phyloP scores from a whole-genome alignment of 805 yeast genomes.

The Debaryomyces prosopidis region DNA sequence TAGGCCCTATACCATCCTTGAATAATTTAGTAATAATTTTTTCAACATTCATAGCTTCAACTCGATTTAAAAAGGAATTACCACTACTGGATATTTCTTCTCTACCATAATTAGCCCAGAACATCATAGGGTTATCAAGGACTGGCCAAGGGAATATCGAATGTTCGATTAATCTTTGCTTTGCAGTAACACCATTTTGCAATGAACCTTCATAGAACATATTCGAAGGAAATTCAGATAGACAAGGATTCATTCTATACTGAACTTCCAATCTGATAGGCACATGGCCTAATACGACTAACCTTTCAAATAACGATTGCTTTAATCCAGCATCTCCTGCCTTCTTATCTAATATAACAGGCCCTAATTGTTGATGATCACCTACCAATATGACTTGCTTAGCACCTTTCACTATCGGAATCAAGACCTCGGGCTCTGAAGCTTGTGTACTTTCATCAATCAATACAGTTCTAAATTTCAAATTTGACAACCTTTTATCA shows the following conservation, averaged over 20 bases:
- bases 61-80: constrained; percentile 76
- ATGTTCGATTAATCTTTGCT: constrained; percentile 56
- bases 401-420: constrained; percentile 87
- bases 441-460: constrained; percentile 96
- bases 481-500: constrained; percentile 56
- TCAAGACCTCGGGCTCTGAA: constrained; percentile 86
- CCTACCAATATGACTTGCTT: constrained; percentile 89
- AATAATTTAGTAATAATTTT: constrained; percentile 71
- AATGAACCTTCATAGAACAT: constrained; percentile 91
- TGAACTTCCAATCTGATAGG: constrained; percentile 90
- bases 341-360: constrained; percentile 75
- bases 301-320: constrained; percentile 85
- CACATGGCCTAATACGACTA: constrained; percentile 75
- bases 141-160: constrained; percentile 91
- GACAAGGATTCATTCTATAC: constrained; percentile 90
- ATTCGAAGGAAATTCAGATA: constrained; percentile 85
- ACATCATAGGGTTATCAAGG: constrained; percentile 85
- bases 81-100: constrained; percentile 87
- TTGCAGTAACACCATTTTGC: constrained; percentile 87
- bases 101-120: constrained; percentile 86
- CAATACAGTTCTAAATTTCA: constrained; percentile 72
- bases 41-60: constrained; percentile 89
- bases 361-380: constrained; percentile 95
- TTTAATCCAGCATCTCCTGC: constrained; percentile 86
- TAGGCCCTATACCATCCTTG: constrained; percentile 73